These are phyloP conservation scores for Globisporangium irregulare DNA, from an alignment of 352 stramenopile genomes.

Conservation along the genomic window DNA sequence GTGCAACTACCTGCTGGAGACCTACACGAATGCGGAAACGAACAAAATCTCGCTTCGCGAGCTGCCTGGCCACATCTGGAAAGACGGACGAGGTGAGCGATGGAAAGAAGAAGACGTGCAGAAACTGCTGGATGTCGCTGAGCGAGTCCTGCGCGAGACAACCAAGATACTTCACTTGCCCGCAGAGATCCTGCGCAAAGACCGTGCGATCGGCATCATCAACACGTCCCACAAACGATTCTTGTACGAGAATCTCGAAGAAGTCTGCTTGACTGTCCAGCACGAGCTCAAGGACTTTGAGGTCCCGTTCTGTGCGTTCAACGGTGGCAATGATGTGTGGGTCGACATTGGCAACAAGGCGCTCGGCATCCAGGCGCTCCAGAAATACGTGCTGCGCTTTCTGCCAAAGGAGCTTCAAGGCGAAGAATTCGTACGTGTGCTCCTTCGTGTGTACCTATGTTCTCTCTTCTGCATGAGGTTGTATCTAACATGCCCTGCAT, in stretches of 20 bases:
- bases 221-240: conserved; percentile 79
- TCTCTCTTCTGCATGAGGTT: neutral
- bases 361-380: conserved; percentile 90
- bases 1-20: conserved; percentile 94
- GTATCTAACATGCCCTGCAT: neutral
- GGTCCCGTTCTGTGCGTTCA: conserved; percentile 95
- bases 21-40: conserved; percentile 40
- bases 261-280: conserved; percentile 92
- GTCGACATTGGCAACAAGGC: conserved; percentile 97
- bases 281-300: conserved; percentile 69
- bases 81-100: conserved; percentile 77
- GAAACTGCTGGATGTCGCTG: conserved; percentile 82
- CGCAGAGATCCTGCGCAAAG: conserved; percentile 89
- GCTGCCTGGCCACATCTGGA: conserved; percentile 70
- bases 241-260: conserved; percentile 92
- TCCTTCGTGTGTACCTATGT: neutral
- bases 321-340: conserved; percentile 95
- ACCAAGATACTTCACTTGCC: conserved; percentile 82
- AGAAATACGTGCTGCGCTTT: conserved; percentile 80
- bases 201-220: conserved; percentile 92
- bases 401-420: conserved; percentile 75
- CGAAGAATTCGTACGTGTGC: conserved; percentile 46
- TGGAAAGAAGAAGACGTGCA: conserved; percentile 85
- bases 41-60: conserved; percentile 54
- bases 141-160: conserved; percentile 67